Evolutionary conservation across 306 rosid genomes (phyloP), one percentile per base, ranked within the genome.

Genomic region (Cucurbita moschata): DNA sequence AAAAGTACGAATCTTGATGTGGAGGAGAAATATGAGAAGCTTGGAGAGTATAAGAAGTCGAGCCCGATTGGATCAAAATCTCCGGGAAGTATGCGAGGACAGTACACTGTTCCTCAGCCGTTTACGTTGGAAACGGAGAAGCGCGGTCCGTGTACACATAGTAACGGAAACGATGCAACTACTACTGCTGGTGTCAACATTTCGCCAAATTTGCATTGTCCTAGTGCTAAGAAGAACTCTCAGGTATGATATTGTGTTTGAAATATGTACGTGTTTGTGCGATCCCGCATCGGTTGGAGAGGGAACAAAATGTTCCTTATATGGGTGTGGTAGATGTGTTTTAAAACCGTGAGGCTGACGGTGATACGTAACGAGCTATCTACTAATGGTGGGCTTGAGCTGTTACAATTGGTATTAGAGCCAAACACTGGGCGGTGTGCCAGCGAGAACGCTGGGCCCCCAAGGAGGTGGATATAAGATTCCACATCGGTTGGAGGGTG

Each of bases 111-210:
- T 72, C 85, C 94, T 16, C 89, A 77, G 53, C 89, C 89, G 4
- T 77, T 83, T 80, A 83, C 81, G 30, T 80, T 83, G 76, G 84
- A 85, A 61, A 79, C 90, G 67, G 96, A 85, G 71, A 89, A 81
- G 82, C 87, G 83, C 35, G 89, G 84, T 63, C 74, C 86, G 7
- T 77, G 83, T 23, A 43, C 81, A 5, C 83, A 77, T 59, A 56
- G 23, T 74, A 81, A 52, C 56, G 87, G 84, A 64, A 64, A 83
- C 63, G 90, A 88, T 79, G 55, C 72, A 6, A 72, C 72, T 44
- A 71, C 74, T 43, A 61, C 77, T 23, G 43, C 35, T 15, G 77
- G 70, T 60, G 56, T 75, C 55, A 61, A 63, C 23, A 35, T 18
- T 82, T 84, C 88, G 7, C 86, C 84, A 50, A 87, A 73, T 63